A percentile compares a stretch with the other conserved stretches of the same genome.
These are phyloP conservation scores for Phytophthora quininea DNA, from an alignment of 352 stramenopile species.

Conservation along the genomic window DNA sequence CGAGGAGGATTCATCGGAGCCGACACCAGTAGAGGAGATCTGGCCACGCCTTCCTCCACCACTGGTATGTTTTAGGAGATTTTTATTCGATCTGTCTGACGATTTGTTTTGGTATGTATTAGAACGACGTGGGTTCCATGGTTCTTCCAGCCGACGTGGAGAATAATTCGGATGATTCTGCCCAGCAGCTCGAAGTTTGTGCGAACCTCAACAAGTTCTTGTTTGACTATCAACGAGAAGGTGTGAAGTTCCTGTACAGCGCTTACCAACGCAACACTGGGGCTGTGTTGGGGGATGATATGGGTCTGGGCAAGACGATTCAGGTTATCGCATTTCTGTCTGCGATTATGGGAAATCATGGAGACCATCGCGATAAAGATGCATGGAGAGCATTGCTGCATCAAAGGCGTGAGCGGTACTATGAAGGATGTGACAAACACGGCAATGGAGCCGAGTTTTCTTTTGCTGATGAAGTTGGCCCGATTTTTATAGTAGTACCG, in stretches of 20 bases:
- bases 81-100: not conserved
- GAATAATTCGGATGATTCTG: not conserved
- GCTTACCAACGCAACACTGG: slow-evolving; percentile 57
- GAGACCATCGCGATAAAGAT: slow-evolving; percentile 94
- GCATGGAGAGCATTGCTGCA: slow-evolving; percentile 94
- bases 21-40: slow-evolving; percentile 24
- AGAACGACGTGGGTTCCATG: slow-evolving; percentile 49
- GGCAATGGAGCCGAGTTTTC: slow-evolving; percentile 47
- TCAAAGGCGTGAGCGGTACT: slow-evolving; percentile 82
- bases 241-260: slow-evolving; percentile 67
- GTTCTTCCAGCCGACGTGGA: slow-evolving; percentile 28
- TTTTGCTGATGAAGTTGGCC: slow-evolving; percentile 56
- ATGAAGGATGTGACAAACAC: slow-evolving; percentile 35
- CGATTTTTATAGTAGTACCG: slow-evolving; percentile 98
- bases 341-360: slow-evolving; percentile 90
- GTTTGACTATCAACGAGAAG: slow-evolving; percentile 78
- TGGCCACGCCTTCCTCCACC: slow-evolving; percentile 63
- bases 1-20: slow-evolving; percentile 20
- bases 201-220: slow-evolving; percentile 77
- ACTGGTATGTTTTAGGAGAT: slow-evolving; percentile 28
- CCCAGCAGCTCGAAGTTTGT: slow-evolving; percentile 52
- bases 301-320: slow-evolving; percentile 95
- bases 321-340: slow-evolving; percentile 94
- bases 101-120: not conserved
- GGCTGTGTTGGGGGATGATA: slow-evolving; percentile 98